Conservation (phyloP, 1,284 basidiomycete genomes). For the Ganoderma leucocontextum region DNA sequence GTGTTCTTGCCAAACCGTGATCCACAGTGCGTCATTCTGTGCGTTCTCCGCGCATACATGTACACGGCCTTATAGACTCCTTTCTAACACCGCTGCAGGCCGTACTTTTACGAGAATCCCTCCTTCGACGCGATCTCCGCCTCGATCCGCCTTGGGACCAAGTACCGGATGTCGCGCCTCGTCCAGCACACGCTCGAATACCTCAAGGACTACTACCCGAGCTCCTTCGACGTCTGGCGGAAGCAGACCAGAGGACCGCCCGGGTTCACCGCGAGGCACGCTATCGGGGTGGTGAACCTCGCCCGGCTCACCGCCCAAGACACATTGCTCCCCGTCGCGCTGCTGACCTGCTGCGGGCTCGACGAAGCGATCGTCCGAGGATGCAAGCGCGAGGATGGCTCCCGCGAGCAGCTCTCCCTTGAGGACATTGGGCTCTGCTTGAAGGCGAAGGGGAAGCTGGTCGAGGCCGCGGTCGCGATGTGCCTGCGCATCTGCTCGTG, state of each 20-base stretch:
- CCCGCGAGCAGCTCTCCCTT: neutral
- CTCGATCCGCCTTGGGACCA: slow-evolving; percentile 19
- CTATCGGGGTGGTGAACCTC: slow-evolving; percentile 15
- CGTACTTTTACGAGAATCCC: neutral
- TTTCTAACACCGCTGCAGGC: neutral
- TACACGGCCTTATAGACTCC: neutral
- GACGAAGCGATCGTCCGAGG: neutral
- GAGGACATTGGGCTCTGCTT: slow-evolving; percentile 16
- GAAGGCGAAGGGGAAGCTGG: neutral
- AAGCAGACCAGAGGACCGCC: neutral
- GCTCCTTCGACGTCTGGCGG: neutral
- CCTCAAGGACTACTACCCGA: neutral
- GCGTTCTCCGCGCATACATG: neutral
- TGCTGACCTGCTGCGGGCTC: slow-evolving; percentile 3
- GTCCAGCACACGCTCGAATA: slow-evolving; percentile 1
- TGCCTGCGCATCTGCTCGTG: neutral
- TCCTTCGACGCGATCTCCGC: slow-evolving; percentile 14
- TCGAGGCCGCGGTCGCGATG: neutral
- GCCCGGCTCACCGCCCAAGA: slow-evolving; percentile 13
- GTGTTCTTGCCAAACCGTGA: slow-evolving; percentile 7
- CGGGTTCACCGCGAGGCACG: neutral
- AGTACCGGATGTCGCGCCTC: slow-evolving; percentile 18
- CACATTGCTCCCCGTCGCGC: slow-evolving; percentile 12
- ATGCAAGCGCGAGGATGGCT: slow-evolving; percentile 11
- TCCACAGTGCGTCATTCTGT: neutral